Base-by-base conservation (phyloP, 1,284 basidiomycete species). In the Fereydounia khargensis region DNA sequence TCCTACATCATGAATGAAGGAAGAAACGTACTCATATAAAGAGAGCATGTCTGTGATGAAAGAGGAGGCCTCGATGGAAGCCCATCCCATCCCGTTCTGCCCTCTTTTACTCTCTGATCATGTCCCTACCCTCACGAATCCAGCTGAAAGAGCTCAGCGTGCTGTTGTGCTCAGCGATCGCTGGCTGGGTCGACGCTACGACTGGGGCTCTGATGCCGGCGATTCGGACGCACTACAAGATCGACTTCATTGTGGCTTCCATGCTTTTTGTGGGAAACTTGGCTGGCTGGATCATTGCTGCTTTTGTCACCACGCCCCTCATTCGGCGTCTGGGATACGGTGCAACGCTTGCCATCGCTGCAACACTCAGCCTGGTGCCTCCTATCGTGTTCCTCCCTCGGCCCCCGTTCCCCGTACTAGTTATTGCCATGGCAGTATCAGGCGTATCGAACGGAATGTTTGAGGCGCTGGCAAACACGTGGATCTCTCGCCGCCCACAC, bases 181-280 rank as follows among this genome's bases (percentile, higher is more conserved):
- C 51, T 11, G 62, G 62, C n/a, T 65, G 58, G 54, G 45, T 50
- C 7, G 64, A 66, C 32, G 61, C 59, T 11, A 59, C 57, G 1
- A 41, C 52, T 2, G 61, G 64, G 22, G 52, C 61, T 3, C 51
- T 60, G 2, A 28, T 64, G 2, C 64, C 61, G 6, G 62, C 56
- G 8, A 64, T 66, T 33, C 56, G 61, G 18, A 30, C 36, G 8
- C 42, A 38, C 25, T 68, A 63, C 48, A 3, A 47, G 17, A 36
- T 63, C 9, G 41, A 48, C 49, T 57, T 58, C 18, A 35, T 52
- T 14, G 30, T 57, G 14, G 47, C 59, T 8, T 49, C 52, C 11
- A 38, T 57, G 42, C 58, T 66, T 17, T 69, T 69, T 35, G 47
- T 68, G 14, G 49, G 51, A 25, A 68, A 59, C 8, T 51, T 65